Conservation (phyloP, 352 stramenopile species). For the Thalassiosira exigua region DNA sequence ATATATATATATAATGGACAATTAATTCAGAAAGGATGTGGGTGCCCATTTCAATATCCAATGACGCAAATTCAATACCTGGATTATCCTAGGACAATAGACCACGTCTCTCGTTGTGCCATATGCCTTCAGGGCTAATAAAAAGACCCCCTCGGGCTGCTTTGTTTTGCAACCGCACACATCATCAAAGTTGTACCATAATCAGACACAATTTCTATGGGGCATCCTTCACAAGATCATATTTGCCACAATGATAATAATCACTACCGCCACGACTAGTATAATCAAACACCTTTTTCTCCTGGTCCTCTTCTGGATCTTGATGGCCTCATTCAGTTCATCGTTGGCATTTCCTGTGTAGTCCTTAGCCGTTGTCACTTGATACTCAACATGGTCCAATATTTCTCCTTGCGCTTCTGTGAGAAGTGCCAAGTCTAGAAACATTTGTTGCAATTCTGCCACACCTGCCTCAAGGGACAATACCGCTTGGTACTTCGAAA, state of each 20-base stretch:
- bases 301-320: slow-evolving; percentile 94
- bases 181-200: too few species aligned
- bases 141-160: too few species aligned
- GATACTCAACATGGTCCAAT: slow-evolving; percentile 98
- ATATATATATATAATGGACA: too few species aligned
- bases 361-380: slow-evolving; percentile 92
- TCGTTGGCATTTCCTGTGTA: slow-evolving; percentile 97
- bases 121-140: too few species aligned
- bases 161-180: too few species aligned
- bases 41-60: too few species aligned
- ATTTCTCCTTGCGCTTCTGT: slow-evolving; percentile 98
- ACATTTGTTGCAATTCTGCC: slow-evolving; percentile 99
- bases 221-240: too few species aligned
- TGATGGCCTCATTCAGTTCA: slow-evolving; percentile 93
- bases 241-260: slow-evolving; percentile 72
- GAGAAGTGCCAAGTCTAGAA: slow-evolving; percentile 97
- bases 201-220: too few species aligned
- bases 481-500: slow-evolving; percentile 98
- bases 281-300: slow-evolving; percentile 91
- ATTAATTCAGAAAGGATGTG: too few species aligned
- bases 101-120: too few species aligned
- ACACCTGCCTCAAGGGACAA: slow-evolving; percentile 95
- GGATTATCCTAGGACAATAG: too few species aligned
- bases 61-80: too few species aligned
- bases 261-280: slow-evolving; percentile 78